These are phyloP conservation scores for Trametes sp. DNA, from an alignment of 1,284 basidiomycete species.

Conservation along the genomic window DNA sequence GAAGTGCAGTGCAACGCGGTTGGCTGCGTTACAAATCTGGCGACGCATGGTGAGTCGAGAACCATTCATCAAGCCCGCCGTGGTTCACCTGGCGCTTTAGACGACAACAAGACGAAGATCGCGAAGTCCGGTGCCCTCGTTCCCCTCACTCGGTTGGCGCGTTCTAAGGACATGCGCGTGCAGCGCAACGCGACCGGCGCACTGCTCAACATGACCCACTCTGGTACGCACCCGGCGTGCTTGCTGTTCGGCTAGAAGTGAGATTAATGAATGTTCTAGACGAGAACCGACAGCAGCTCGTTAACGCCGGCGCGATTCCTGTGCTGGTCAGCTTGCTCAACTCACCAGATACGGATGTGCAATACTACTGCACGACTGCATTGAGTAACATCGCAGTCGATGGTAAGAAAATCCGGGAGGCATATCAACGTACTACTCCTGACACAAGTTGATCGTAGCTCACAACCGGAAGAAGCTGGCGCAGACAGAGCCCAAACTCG, in stretches of 20 bases:
- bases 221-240: conserved; percentile 61
- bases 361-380: conserved; percentile 99
- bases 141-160: conserved; percentile 94
- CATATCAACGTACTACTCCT: conserved; percentile 1
- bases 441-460: conserved; percentile 42
- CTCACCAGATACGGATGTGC: conserved; percentile 98
- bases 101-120: conserved; percentile 99
- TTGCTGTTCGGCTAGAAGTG: conserved; percentile 12
- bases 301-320: conserved; percentile 98
- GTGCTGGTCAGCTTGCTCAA: conserved; percentile 96
- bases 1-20: conserved; percentile 99
- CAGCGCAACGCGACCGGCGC: conserved; percentile 99
- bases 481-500: conserved; percentile 93
- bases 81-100: conserved; percentile 46
- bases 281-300: conserved; percentile 98
- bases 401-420: conserved; percentile 55
- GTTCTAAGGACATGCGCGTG: conserved; percentile 99
- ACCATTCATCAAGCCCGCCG: not conserved
- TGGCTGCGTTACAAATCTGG: conserved; percentile 98
- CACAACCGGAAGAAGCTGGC: conserved; percentile 96
- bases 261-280: conserved; percentile 56
- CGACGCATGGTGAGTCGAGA: conserved; percentile 85
- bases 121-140: conserved; percentile 98
- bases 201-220: conserved; percentile 99
- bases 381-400: conserved; percentile 99